Percentiles rank a stretch among this genome's conserved stretches.
Evolutionary conservation across 116 monocot genomes (phyloP).

Genomic region (Trichopus zeylanicus): DNA sequence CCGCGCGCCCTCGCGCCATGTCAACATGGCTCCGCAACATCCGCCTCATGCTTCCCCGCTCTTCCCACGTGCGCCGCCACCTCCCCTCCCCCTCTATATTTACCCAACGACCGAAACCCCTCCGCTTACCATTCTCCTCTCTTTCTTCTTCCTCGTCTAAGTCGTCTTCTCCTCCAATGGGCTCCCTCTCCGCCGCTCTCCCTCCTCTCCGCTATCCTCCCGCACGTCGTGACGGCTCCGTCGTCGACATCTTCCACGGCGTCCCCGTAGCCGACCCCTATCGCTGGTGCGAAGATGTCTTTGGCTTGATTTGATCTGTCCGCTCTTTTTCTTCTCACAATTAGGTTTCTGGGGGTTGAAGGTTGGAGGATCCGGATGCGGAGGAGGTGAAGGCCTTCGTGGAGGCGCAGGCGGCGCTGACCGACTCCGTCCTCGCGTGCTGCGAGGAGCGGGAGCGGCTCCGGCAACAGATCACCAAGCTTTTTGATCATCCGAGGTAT

Average conservation of each 20-base stretch:
- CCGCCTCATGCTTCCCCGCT: neutral
- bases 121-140: neutral
- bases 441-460: slow-evolving; percentile 39
- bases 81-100: neutral
- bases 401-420: slow-evolving; percentile 32
- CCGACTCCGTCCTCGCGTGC: slow-evolving; percentile 36
- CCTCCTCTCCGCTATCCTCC: slow-evolving; percentile 38
- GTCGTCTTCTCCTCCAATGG: neutral
- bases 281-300: slow-evolving; percentile 37
- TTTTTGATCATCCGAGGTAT: slow-evolving; percentile 52
- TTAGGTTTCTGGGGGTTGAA: neutral
- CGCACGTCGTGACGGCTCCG: slow-evolving; percentile 67
- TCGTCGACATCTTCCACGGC: slow-evolving; percentile 80
- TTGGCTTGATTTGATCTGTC: neutral
- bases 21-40: too few species aligned
- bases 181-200: slow-evolving; percentile 8
- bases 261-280: slow-evolving; percentile 77
- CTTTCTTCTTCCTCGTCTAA: neutral
- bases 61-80: neutral
- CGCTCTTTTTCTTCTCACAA: neutral
- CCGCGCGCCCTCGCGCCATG: too few species aligned
- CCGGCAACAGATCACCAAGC: slow-evolving; percentile 17
- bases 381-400: slow-evolving; percentile 73
- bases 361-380: slow-evolving; percentile 69
- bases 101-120: neutral